phyloP scores from a whole-genome alignment of 345 rosid species.

The Eucalyptus tenuipes region DNA sequence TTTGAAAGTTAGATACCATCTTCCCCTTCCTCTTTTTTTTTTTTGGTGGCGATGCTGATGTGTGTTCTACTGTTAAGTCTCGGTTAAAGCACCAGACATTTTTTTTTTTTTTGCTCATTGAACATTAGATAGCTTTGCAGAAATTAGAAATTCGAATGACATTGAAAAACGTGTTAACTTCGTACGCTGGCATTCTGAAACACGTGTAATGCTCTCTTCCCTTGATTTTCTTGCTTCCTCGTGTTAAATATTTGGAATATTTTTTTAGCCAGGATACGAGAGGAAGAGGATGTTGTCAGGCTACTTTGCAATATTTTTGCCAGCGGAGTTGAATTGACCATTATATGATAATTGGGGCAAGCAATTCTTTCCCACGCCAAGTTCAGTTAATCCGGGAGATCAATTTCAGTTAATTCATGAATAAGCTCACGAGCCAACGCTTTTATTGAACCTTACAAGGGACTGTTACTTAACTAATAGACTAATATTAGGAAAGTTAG shows the following conservation, averaged over 20 bases:
- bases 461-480: neutral
- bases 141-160: neutral
- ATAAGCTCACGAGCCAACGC: neutral
- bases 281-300: neutral
- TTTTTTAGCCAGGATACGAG: neutral
- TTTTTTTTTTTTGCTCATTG: no score
- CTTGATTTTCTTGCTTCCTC: neutral
- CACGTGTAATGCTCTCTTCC: no score
- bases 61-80: neutral
- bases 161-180: neutral
- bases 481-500: no score
- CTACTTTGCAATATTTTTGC: neutral
- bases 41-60: neutral
- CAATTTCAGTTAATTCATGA: neutral
- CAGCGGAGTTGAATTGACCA: neutral
- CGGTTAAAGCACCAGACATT: neutral
- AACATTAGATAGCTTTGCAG: neutral
- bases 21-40: fast-evolving
- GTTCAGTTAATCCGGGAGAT: neutral
- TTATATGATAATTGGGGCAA: neutral
- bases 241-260: neutral
- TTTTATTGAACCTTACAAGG: neutral
- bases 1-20: neutral
- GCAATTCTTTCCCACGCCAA: neutral
- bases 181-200: neutral